Evolutionary conservation across 129 eudicot species (phyloP), one percentile per base, ranked within the genome.

Genomic region (Centella asiatica): DNA sequence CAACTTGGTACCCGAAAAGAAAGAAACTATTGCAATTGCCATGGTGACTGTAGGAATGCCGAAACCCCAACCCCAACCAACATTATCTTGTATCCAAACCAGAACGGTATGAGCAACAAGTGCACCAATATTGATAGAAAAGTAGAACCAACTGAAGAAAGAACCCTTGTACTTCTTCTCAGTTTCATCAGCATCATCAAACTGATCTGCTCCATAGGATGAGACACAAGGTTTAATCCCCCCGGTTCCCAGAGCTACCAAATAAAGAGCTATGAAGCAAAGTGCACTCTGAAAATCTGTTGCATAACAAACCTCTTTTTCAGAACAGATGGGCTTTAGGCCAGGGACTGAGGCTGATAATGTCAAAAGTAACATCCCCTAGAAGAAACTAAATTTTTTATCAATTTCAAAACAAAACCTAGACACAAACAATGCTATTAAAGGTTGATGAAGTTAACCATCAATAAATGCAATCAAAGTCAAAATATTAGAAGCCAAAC

Each of bases 11-110:
- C 61, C 61, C 29, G 61, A 55, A 55, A 55, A 55, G 61, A 55
- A 55, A 55, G 40, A 55, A 63, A 48, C 19, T 28, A 63, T 32
- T n/a, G 68, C 68, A 25, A 63, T 17, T 34, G 37, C 68, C 68
- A 63, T 63, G 53, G 68, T 55, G 6, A 63, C 14, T 17, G 68
- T 63, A 14, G 68, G 68, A 63, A 63, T 44, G 54, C 25, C 51
- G 22, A 23, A 63, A 46, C 68, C 68, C 68, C 68, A 63, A 14
- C 56, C 68, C 68, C 68, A 63, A 11, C 68, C 68, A 15, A 63
- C 68, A 24, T 63, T 63, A 28, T 63, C 68, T 63, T 63, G 68
- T 42, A 63, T 27, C 68, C 68, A 63, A 11, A 45, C 68, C 61
- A 55, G 61, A 29, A 63, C 10, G 23, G 53, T 24, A 44, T 63